Evolutionary conservation across 2,329 filamentous ascomycete genomes (phyloP).

Genomic region (Penicillium expansum): DNA sequence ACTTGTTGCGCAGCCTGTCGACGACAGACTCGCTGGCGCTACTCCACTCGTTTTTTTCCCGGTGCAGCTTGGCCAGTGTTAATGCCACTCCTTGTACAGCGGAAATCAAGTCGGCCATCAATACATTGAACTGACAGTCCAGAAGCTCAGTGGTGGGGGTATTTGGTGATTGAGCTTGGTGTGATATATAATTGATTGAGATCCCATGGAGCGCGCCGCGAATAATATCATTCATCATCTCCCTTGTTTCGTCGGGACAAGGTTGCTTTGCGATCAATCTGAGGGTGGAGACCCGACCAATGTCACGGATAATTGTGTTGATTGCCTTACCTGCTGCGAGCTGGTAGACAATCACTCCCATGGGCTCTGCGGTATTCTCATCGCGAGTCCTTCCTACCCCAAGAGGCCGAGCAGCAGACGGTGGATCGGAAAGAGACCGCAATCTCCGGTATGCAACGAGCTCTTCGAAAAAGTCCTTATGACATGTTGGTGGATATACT

Average conservation of each 20-base stretch:
- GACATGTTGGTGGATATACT: neutral
- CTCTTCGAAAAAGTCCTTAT: conserved; percentile 1
- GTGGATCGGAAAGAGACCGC: neutral
- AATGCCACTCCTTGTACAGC: neutral
- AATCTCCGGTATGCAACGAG: neutral
- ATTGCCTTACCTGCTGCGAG: neutral
- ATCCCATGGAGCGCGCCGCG: neutral
- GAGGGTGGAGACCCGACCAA: neutral
- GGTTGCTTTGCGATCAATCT: neutral
- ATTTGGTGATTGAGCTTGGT: neutral
- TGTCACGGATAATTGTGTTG: conserved; percentile 2
- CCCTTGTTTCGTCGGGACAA: neutral
- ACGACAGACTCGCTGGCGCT: neutral
- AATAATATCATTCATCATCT: conserved; percentile 1
- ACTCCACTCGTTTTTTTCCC: neutral
- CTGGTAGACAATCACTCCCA: conserved; percentile 3
- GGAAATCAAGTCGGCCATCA: neutral
- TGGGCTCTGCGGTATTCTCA: neutral
- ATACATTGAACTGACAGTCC: neutral
- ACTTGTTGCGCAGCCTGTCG: neutral
- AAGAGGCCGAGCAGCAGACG: neutral
- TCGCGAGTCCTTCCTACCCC: neutral
- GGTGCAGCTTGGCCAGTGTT: neutral
- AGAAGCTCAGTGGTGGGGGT: neutral
- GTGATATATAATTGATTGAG: neutral